Percentiles rank a stretch among this genome's conserved stretches.
phyloP scores from a whole-genome alignment of 345 rosid species.

The Geranium rotundifolium region DNA sequence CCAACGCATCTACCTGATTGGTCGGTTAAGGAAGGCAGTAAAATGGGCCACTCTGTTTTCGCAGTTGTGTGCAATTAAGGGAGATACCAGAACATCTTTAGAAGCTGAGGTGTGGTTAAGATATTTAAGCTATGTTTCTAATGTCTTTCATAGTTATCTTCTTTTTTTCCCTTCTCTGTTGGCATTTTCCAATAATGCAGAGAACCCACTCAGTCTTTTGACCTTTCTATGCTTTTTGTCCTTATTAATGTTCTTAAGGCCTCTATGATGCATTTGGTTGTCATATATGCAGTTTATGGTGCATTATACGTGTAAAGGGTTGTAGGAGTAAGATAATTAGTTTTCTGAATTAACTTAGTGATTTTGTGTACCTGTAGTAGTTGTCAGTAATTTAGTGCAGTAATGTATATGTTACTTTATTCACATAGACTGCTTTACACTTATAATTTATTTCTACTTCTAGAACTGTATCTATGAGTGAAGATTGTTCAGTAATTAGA shows the following conservation, averaged over 20 bases:
- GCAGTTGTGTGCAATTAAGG: constrained; percentile 58
- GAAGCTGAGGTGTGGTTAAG: constrained; percentile 71
- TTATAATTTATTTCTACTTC: too few relatives aligned
- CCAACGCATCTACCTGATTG: constrained; percentile 79
- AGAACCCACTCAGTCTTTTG: neutral
- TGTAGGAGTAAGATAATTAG: neutral
- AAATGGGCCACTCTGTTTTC: constrained; percentile 88
- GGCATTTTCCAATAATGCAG: neutral
- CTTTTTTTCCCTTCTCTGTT: too few relatives aligned
- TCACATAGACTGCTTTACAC: neutral
- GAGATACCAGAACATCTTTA: constrained; percentile 82
- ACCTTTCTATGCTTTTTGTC: neutral
- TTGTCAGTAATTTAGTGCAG: neutral
- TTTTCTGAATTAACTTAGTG: neutral
- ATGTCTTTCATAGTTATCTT: too few relatives aligned
- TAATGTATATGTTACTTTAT: neutral
- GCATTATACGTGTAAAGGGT: neutral
- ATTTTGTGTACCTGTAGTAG: neutral
- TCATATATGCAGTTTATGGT: neutral
- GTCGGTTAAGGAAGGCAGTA: constrained; percentile 89
- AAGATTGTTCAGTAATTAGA: neutral
- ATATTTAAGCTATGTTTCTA: too few relatives aligned
- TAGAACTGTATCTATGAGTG: neutral
- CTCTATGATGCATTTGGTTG: neutral
- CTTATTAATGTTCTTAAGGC: neutral